A percentile compares a stretch with the other conserved stretches of the same genome.
These are phyloP conservation scores for Fragilaria radians DNA, from an alignment of 108 stramenopile species.

Conservation along the genomic window DNA sequence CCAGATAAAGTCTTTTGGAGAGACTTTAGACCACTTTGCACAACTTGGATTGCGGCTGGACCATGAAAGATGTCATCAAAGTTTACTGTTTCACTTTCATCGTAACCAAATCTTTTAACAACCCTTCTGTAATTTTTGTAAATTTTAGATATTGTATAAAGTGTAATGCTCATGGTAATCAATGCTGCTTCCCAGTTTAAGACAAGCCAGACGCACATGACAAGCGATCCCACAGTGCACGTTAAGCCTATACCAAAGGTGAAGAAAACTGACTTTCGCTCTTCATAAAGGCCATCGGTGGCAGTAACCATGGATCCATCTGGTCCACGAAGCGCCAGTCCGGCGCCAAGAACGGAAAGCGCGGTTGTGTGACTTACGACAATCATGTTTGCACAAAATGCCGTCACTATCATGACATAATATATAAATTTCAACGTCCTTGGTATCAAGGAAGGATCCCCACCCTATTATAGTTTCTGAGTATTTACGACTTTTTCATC, in stretches of 20 bases:
- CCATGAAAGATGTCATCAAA: slow-evolving; percentile 77
- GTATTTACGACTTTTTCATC: neutral
- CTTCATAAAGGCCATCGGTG: slow-evolving; percentile 83
- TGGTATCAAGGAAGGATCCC: slow-evolving; percentile 16
- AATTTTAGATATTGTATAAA: slow-evolving; percentile 49
- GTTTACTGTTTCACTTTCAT: slow-evolving; percentile 80
- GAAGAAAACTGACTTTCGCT: slow-evolving; percentile 58
- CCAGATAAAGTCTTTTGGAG: neutral
- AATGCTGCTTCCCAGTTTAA: slow-evolving; percentile 72
- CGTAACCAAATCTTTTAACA: slow-evolving; percentile 58
- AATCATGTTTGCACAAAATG: slow-evolving; percentile 82
- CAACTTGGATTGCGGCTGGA: slow-evolving; percentile 53
- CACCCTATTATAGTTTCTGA: too few relatives aligned
- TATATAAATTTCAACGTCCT: slow-evolving; percentile 63
- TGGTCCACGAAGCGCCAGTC: slow-evolving; percentile 81
- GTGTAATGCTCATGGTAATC: slow-evolving; percentile 43
- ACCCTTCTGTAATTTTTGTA: slow-evolving; percentile 58
- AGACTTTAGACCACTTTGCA: slow-evolving; percentile 13
- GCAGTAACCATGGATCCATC: slow-evolving; percentile 90
- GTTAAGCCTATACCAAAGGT: slow-evolving; percentile 70
- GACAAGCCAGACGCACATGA: slow-evolving; percentile 55
- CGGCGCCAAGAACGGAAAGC: slow-evolving; percentile 74
- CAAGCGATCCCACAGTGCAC: slow-evolving; percentile 26
- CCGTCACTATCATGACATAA: slow-evolving; percentile 66
- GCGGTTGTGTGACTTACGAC: slow-evolving; percentile 80